These are phyloP conservation scores for Endothia cerciana DNA, from an alignment of 2,329 filamentous ascomycete species.

Conservation along the genomic window DNA sequence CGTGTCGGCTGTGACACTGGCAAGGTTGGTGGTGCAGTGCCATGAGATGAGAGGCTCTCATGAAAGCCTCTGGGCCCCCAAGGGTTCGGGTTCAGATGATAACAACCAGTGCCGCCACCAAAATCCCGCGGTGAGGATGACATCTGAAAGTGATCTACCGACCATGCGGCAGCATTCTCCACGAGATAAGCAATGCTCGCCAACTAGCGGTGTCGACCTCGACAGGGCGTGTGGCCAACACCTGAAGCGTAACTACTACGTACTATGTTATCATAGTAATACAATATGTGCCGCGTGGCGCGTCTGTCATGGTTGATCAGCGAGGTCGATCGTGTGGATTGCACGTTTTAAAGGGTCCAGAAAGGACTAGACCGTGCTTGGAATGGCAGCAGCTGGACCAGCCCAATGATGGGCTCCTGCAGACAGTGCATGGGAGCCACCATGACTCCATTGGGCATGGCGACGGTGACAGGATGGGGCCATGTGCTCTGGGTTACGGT, in stretches of 20 bases:
- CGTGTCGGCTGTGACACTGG: background rate
- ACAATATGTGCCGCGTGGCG: slow-evolving; percentile 7
- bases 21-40: background rate
- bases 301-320: background rate
- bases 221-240: background rate
- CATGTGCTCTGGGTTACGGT: slow-evolving; percentile 5
- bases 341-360: slow-evolving; percentile 9
- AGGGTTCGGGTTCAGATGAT: no score
- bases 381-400: background rate
- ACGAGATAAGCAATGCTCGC: background rate
- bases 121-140: no score
- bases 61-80: no score
- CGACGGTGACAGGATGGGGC: background rate
- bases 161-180: background rate
- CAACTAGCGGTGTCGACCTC: background rate
- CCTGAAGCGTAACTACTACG: background rate
- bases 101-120: no score
- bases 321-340: background rate
- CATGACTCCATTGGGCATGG: slow-evolving; percentile 7
- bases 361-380: background rate
- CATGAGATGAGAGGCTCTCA: background rate
- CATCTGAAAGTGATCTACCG: no score
- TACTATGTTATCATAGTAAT: background rate
- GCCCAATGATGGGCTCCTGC: slow-evolving; percentile 4
- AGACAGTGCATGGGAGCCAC: background rate